Conservation (phyloP, 495 filamentous ascomycete genomes). For the Xylaria castorea region DNA sequence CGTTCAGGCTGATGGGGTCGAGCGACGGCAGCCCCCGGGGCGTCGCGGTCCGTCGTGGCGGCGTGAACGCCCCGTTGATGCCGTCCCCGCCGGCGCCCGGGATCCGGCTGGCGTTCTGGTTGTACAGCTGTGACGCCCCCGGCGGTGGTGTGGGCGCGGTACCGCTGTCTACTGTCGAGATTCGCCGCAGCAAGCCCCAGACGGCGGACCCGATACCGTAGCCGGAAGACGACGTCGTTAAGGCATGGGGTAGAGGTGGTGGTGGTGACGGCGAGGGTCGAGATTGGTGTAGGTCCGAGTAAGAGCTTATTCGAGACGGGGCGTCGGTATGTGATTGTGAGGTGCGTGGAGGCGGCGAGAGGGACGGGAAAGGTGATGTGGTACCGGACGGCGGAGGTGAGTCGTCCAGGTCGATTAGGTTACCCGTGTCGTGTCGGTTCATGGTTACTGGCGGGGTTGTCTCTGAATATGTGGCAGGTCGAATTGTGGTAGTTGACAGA, state of each 20-base stretch:
- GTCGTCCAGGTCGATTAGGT: slow-evolving; percentile 29
- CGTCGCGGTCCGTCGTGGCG: slow-evolving; percentile 45
- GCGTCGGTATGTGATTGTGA: slow-evolving; percentile 19
- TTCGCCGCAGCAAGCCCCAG: slow-evolving; percentile 41
- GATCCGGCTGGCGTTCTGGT: slow-evolving; percentile 22
- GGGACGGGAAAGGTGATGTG: slow-evolving; percentile 2
- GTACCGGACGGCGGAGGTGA: neutral
- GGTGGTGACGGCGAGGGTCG: slow-evolving; percentile 28
- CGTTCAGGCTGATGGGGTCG: slow-evolving; percentile 51
- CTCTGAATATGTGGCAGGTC: neutral
- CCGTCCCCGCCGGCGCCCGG: slow-evolving; percentile 38
- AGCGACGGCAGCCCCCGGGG: slow-evolving; percentile 52
- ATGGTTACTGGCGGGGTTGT: slow-evolving; percentile 14
- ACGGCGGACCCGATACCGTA: slow-evolving; percentile 39
- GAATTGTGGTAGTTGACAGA: neutral
- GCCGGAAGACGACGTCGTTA: slow-evolving; percentile 29
- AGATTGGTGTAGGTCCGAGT: slow-evolving; percentile 24
- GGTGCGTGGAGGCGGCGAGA: slow-evolving; percentile 18
- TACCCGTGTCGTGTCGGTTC: slow-evolving; percentile 20
- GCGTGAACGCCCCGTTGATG: slow-evolving; percentile 49
- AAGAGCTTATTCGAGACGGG: slow-evolving; percentile 22
- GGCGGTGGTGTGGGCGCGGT: slow-evolving; percentile 28
- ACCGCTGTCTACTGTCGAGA: slow-evolving; percentile 38
- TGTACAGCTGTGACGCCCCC: slow-evolving; percentile 36
- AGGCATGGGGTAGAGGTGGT: slow-evolving; percentile 22